These are phyloP conservation scores for Fusarium sp. DNA, from an alignment of 2,329 filamentous ascomycete species.

Conservation along the genomic window DNA sequence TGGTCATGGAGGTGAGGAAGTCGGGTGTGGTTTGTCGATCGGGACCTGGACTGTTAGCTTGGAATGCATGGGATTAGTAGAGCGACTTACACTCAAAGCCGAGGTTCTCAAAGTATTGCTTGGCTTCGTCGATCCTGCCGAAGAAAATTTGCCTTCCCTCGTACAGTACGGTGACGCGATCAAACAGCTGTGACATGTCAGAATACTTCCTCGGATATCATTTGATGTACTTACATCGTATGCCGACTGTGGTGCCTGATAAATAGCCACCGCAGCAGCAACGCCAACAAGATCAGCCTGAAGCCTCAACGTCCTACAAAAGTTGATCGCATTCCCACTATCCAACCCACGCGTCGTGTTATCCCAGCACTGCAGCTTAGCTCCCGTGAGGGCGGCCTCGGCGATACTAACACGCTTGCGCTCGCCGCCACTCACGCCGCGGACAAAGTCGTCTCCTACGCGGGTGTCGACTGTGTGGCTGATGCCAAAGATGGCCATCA, in stretches of 20 bases:
- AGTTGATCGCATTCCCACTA: slow-evolving; percentile 49
- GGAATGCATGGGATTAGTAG: fast-evolving
- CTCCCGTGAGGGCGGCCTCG: slow-evolving; percentile 66
- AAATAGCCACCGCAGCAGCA: slow-evolving; percentile 60
- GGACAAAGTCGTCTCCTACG: slow-evolving; percentile 78
- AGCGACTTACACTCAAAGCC: slow-evolving; percentile 44
- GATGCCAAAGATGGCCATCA: slow-evolving; percentile 85
- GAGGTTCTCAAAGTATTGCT: slow-evolving; percentile 70
- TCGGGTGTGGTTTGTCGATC: slow-evolving; percentile 47
- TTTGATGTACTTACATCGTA: too few relatives aligned
- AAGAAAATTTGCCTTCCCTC: slow-evolving; percentile 80
- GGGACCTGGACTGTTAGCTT: slow-evolving; percentile 37
- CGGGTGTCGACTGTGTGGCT: slow-evolving; percentile 80
- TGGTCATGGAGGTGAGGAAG: slow-evolving; percentile 61
- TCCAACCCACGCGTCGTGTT: slow-evolving; percentile 51
- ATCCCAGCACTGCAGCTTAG: slow-evolving; percentile 53
- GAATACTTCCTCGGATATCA: too few relatives aligned
- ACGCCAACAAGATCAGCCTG: slow-evolving; percentile 49
- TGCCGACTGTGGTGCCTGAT: slow-evolving; percentile 74
- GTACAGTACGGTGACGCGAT: slow-evolving; percentile 78
- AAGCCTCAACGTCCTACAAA: slow-evolving; percentile 45
- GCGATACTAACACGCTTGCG: slow-evolving; percentile 84
- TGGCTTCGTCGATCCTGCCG: slow-evolving; percentile 70
- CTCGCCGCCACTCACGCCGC: slow-evolving; percentile 84
- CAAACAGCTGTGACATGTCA: slow-evolving; percentile 71